Evolutionary conservation across 345 rosid species (phyloP).

Genomic region (Rhodomyrtus tomentosa): DNA sequence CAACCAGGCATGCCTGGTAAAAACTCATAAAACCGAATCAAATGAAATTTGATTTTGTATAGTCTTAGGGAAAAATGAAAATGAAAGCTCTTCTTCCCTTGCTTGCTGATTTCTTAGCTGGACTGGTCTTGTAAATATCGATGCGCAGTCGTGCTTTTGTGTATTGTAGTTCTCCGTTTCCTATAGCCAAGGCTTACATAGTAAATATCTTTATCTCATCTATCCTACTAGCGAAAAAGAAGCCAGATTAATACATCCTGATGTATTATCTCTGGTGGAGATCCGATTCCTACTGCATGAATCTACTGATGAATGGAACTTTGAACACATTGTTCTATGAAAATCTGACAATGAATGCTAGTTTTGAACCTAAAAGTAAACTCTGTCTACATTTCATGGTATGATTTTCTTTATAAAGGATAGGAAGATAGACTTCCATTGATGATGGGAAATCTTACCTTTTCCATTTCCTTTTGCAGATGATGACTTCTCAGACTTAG

Average conservation of each 20-base stretch:
- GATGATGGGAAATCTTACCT: background rate
- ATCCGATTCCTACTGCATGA: background rate
- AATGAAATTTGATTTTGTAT: background rate
- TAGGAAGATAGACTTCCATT: background rate
- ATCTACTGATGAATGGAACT: background rate
- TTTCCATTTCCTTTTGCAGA: constrained; percentile 26
- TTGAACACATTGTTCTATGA: background rate
- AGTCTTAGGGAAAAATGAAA: background rate
- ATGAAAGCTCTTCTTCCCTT: background rate
- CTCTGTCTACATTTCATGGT: background rate
- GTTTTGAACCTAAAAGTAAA: background rate
- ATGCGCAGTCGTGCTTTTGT: background rate
- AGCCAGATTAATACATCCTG: background rate
- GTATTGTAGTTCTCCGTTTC: background rate
- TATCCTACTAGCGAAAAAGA: background rate
- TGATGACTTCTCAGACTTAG: constrained; percentile 61
- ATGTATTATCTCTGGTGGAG: background rate
- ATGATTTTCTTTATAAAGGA: background rate
- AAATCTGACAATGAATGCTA: background rate
- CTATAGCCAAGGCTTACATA: background rate
- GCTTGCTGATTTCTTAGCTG: background rate
- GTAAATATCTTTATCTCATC: background rate
- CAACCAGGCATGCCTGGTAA: constrained; percentile 80
- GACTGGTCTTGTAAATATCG: background rate
- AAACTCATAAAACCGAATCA: background rate